Base-by-base conservation (phyloP, 805 yeast species). In the Kodamaea hsintzibuensis region DNA sequence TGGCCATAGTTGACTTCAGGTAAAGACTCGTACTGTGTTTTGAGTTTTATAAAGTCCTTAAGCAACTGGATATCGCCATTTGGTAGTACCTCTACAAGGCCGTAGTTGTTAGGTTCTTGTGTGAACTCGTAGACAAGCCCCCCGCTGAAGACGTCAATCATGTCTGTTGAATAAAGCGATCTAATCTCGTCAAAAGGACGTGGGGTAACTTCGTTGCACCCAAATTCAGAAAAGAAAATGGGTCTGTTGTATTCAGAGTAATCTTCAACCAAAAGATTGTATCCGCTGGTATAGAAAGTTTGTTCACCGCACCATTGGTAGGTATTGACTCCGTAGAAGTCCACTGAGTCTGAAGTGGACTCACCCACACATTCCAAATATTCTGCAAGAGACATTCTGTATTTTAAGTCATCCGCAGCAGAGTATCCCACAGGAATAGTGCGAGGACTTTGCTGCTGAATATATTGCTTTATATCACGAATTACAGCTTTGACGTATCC, bases 241-340 rank as follows among this genome's bases (percentile, higher is more conserved):
- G 98, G 98, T 53, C 84, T 82, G 1, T 88, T 68, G 65, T 81
- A 90, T 37, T 81, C 80, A 18, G 72, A 65, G 65, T 91, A 92
- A 56, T 89, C 96, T 33, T 77, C 77, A 7, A 89, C 88, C 33
- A 93, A 80, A n/a, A 73, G 60, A 55, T 78, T 71, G 57, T 71
- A 75, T 0, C 97, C 98, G 61, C 96, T 87, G 1, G 89, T 77
- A 55, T 83, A 74, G 66, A 91, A 85, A 0, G 95, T 88, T 68
- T 91, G 97, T 47, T 83, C 81, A 2, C 98, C 98, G 70, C 95
- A 88, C 85, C 93, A 88, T 65, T 88, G 92, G 67, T 88, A 88
- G 1, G 91, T 83, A 65, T 88, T 88, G 53, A 88, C 89, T 2
- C 93, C 95, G 65, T 87, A 88, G 61, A 88, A 88, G 65, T 93